phyloP scores from a whole-genome alignment of 345 rosid genomes.

The Gossypium longicalyx region DNA sequence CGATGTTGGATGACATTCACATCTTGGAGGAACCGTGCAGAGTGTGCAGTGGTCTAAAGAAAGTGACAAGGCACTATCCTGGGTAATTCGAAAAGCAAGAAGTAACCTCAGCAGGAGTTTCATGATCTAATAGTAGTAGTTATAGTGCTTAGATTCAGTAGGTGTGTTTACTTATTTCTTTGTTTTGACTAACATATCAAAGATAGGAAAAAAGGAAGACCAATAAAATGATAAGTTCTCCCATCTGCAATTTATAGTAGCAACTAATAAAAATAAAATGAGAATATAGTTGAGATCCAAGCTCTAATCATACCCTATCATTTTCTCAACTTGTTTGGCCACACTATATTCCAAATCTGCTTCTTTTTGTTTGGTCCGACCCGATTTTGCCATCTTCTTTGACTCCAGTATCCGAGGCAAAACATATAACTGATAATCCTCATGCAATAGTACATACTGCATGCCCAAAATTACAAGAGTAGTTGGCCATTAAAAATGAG shows the following conservation, averaged over 20 bases:
- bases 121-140: too few species aligned
- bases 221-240: neutral
- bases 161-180: too few species aligned
- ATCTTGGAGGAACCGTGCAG: too few species aligned
- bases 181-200: too few species aligned
- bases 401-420: conserved; percentile 95
- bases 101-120: too few species aligned
- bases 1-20: too few species aligned
- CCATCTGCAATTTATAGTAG: neutral
- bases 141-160: too few species aligned
- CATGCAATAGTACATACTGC: conserved; percentile 86
- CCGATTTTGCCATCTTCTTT: conserved; percentile 97
- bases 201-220: neutral
- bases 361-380: conserved; percentile 91
- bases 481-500: conserved; percentile 28
- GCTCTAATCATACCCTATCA: conserved; percentile 61
- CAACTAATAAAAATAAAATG: neutral
- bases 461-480: conserved; percentile 29
- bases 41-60: too few species aligned
- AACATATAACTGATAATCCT: conserved; percentile 90
- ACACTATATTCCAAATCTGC: conserved; percentile 94
- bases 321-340: conserved; percentile 98
- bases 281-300: neutral
- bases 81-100: too few species aligned
- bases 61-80: too few species aligned